These are phyloP conservation scores for Cyclanthera cordifolia DNA, from an alignment of 306 rosid species.

Conservation along the genomic window DNA sequence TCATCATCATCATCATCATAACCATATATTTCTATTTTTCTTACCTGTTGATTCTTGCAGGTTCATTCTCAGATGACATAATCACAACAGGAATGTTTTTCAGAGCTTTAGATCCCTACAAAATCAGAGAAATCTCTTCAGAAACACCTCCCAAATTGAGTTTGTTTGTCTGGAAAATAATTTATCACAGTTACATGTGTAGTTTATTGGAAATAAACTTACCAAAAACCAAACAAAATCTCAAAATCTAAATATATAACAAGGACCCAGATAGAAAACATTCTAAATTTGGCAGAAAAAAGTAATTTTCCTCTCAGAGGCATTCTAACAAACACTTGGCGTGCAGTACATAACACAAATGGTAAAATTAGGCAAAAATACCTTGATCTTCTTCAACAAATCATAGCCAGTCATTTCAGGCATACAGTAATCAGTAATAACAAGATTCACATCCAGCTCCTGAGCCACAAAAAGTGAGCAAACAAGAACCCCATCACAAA, in stretches of 20 bases:
- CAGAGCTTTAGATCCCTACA: slow-evolving; percentile 77
- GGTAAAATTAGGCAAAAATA: slow-evolving; percentile 23
- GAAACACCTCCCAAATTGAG: background rate
- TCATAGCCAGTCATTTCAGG: slow-evolving; percentile 99
- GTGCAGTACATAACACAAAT: background rate
- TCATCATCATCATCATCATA: background rate
- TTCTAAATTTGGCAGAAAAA: background rate
- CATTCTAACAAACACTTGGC: background rate
- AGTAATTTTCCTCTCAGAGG: background rate
- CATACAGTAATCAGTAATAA: slow-evolving; percentile 92
- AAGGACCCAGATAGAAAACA: background rate
- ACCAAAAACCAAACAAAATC: background rate
- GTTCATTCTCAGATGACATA: slow-evolving; percentile 92
- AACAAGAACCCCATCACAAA: slow-evolving; percentile 1
- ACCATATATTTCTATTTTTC: background rate
- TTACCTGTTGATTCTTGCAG: slow-evolving; percentile 82
- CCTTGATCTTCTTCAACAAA: slow-evolving; percentile 87
- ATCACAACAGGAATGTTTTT: slow-evolving; percentile 91
- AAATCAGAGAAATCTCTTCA: slow-evolving; percentile 18
- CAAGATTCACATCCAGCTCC: slow-evolving; percentile 84
- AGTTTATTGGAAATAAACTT: background rate
- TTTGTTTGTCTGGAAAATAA: background rate
- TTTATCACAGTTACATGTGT: background rate
- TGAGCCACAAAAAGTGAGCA: too few relatives aligned
- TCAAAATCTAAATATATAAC: background rate